Base-by-base conservation (phyloP, 2,329 filamentous ascomycete species). In the Biscogniauxia mediterranea region DNA sequence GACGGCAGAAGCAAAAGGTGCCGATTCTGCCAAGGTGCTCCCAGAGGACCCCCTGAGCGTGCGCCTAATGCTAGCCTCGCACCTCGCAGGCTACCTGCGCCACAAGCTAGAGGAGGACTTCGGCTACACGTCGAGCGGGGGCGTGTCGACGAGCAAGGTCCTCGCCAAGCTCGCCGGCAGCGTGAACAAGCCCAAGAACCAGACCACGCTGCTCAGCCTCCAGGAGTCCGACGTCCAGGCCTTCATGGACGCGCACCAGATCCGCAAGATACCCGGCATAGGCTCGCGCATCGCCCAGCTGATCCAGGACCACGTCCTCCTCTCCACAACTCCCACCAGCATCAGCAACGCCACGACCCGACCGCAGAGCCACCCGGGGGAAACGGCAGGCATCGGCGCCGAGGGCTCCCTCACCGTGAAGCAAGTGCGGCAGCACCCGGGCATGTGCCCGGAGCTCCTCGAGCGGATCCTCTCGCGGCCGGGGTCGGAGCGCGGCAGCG, bases 91-190 rank as follows among this genome's bases (percentile, higher is more conserved):
- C 28, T 82, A 94, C 71, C 75, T 98, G 25, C 88, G 94, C 13
- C 78, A 83, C 59, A 84, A 85, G 70, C 79, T 98, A 11, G 90
- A 96, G 70, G 80, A 87, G 53, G 82, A 92, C 53, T 89, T 88
- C 70, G 92, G 92, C 1, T 97, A 94, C 76, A 97, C 93, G 0
- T 90, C 90, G 26, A 94, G 93, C 0, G 93, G 91, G 51, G 94
- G 94, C 3, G 87, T 98, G 21, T 89, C 93, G 2, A 96, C 92
- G 0, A 94, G 89, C 70, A 98, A 98, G 75, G 76, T 94, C 5
- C 80, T 97, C 11, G 87, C 91, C 61, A 98, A 98, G 75, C 82
- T 98, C 15, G 91, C 88, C 9, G 94, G 94, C 13, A 90, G 87
- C 73, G 80, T 89, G 61, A 87, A 97, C 73, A 98, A 98, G 77